Evolutionary conservation across 129 eudicot genomes (phyloP), one percentile per base, ranked within the genome.

Genomic region (Glebionis coronaria): DNA sequence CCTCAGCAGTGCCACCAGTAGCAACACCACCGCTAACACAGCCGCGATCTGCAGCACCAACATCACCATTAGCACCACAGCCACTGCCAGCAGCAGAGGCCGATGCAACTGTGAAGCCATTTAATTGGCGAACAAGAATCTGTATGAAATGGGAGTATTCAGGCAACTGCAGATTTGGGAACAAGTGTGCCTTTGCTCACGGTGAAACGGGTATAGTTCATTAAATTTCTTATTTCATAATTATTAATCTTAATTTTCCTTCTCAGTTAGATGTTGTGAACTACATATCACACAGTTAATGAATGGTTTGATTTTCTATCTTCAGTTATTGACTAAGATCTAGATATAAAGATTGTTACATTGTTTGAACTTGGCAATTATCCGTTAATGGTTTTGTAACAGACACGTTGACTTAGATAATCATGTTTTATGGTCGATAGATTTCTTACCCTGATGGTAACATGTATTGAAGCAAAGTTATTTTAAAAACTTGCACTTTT

Each of bases 171-270:
- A 88, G 85, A n/a, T 91, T 72, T 47, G 97, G 96, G 3, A 77
- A 40, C 78, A 82, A 82, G 77, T 91, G 97, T 68, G 76, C 76
- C 71, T 91, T 91, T 73, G 96, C 97, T 67, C 97, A 91, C 81
- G 97, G 97, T 44, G 78, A 61, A 38, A 87, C 85, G 79, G 96
- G 96, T 91, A 83, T 65, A 38, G 53, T 42, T 50, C 72, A 16
- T 13, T 45, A 35, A 44, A 46, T 52, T 29, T 29, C 59, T 45
- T 65, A 16, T 42, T 54, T 9, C 50, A 20, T 51, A 29, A 49
- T 21, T 59, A 47, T 15, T 14, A 20, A 60, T 51, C 69, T 35
- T 38, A 38, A 63, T 38, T 72, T 55, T 13, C 31, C 29, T 65
- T 74, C 18, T 56, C 0, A 11, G 12, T 46, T 55, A 40, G 40